phyloP scores from a whole-genome alignment of 768 basidiomycete genomes.

The Leucosporidium scottii region DNA sequence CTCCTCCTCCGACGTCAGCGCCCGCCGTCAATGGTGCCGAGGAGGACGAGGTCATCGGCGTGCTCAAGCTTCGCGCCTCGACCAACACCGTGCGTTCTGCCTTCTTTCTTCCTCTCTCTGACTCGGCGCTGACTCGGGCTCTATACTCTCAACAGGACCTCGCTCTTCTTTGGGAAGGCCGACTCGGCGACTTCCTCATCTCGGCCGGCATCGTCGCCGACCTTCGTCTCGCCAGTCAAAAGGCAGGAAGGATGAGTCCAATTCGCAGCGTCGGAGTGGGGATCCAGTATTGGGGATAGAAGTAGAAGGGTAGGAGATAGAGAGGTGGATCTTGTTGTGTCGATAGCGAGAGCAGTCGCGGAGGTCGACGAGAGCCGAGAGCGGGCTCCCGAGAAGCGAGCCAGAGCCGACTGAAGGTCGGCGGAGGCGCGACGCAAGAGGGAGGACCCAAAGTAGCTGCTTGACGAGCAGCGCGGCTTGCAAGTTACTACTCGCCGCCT shows the following conservation, averaged over 20 bases:
- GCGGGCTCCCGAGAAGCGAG: too few relatives aligned
- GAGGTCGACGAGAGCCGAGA: too few relatives aligned
- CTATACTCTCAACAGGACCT: constrained; percentile 54
- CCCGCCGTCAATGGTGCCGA: background rate
- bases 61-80: constrained; percentile 81
- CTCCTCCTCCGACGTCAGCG: too few relatives aligned
- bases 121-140: background rate
- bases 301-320: background rate
- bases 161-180: constrained; percentile 88
- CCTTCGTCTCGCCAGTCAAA: constrained; percentile 43
- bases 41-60: constrained; percentile 57
- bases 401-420: too few relatives aligned
- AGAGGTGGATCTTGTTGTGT: background rate
- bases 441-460: too few relatives aligned
- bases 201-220: constrained; percentile 88
- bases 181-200: constrained; percentile 78
- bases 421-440: too few relatives aligned
- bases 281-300: constrained; percentile 9
- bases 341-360: too few relatives aligned
- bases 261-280: constrained; percentile 26
- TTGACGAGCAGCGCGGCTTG: too few relatives aligned
- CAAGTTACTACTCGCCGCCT: too few relatives aligned
- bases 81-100: constrained; percentile 66
- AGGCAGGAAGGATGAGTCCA: constrained; percentile 13
- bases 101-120: background rate